These are phyloP conservation scores for Rhamnella rubrinervis DNA, from an alignment of 331 rosid species.

Conservation along the genomic window DNA sequence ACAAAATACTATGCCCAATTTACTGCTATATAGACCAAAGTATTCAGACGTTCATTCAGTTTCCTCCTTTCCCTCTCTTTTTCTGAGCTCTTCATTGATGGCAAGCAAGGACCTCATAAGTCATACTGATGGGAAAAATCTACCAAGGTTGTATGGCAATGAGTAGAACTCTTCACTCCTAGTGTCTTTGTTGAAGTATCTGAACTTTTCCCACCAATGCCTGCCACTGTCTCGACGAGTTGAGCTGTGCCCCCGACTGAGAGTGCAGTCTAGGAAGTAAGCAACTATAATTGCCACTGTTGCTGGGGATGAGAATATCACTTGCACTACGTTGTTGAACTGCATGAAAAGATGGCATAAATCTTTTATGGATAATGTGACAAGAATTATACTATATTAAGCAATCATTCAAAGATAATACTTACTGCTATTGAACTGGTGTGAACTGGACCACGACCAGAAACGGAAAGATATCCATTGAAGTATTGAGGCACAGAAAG, in stretches of 20 bases:
- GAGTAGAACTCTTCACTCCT: constrained; percentile 80
- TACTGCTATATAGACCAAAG: no score
- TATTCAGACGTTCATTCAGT: background rate
- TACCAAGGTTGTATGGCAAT: constrained; percentile 59
- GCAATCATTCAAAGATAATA: constrained; percentile 4
- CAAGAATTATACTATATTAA: background rate
- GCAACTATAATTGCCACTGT: constrained; percentile 68
- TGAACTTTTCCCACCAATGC: constrained; percentile 87
- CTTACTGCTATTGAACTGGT: constrained; percentile 61
- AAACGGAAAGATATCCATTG: constrained; percentile 33
- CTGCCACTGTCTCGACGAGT: constrained; percentile 79
- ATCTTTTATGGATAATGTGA: background rate
- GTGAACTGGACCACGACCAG: constrained; percentile 66
- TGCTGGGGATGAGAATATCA: constrained; percentile 76
- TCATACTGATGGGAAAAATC: constrained; percentile 79
- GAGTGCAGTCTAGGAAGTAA: constrained; percentile 55
- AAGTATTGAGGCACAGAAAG: constrained; percentile 81
- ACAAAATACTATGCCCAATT: no score
- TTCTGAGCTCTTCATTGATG: constrained; percentile 17
- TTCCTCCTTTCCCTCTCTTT: background rate
- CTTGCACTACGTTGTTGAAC: constrained; percentile 72
- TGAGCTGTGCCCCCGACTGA: constrained; percentile 35
- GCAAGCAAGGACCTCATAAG: background rate
- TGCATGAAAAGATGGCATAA: constrained; percentile 27
- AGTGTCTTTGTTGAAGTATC: constrained; percentile 42